Conservation (phyloP, 495 filamentous ascomycete genomes). For the Talaromyces stipitatus region DNA sequence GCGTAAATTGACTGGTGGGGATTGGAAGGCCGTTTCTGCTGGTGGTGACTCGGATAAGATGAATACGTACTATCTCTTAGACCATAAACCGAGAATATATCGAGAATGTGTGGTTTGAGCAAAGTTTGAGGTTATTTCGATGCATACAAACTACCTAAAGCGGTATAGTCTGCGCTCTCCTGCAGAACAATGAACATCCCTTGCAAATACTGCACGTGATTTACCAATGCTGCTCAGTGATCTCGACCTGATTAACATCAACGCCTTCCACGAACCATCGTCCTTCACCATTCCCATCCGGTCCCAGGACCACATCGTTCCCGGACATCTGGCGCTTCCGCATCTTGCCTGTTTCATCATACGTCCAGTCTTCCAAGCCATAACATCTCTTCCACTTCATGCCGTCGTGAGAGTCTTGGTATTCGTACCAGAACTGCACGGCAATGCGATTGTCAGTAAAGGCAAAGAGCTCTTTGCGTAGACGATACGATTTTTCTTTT, state of each 20-base stretch:
- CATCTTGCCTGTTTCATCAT: conserved; percentile 70
- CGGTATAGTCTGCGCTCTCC: neutral
- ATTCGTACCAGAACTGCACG: conserved; percentile 94
- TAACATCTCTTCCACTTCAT: conserved; percentile 86
- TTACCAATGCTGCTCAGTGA: conserved; percentile 74
- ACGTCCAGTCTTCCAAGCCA: conserved; percentile 91
- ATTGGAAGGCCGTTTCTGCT: neutral
- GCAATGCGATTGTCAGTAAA: conserved; percentile 52
- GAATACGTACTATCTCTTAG: neutral
- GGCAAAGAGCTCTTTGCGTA: conserved; percentile 85
- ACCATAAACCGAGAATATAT: neutral
- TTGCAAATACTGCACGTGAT: neutral
- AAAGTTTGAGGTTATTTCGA: neutral
- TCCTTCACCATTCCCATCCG: conserved; percentile 36
- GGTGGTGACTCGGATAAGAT: neutral
- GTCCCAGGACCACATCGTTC: conserved; percentile 67
- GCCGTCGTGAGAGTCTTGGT: conserved; percentile 54
- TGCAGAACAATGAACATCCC: neutral
- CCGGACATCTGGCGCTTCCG: conserved; percentile 87
- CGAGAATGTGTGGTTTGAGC: neutral
- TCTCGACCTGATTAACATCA: conserved; percentile 66
- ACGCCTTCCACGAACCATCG: conserved; percentile 58
- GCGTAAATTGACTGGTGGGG: neutral
- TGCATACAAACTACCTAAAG: neutral
- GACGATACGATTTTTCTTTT: conserved; percentile 61